These are phyloP conservation scores for Rhodotorula babjevae DNA, from an alignment of 768 basidiomycete genomes.

Conservation along the genomic window DNA sequence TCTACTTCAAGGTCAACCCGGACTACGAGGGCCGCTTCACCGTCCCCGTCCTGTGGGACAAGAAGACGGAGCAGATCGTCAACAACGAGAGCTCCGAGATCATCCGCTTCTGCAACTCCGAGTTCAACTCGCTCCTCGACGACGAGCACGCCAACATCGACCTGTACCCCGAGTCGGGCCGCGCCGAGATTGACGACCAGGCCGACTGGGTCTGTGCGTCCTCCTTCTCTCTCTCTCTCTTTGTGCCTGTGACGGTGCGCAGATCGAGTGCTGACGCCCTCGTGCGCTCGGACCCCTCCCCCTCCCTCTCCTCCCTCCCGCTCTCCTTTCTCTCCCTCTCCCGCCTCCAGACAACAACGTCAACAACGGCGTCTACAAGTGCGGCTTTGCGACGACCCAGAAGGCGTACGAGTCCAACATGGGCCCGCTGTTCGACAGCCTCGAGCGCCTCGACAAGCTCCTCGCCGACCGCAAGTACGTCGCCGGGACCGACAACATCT, in stretches of 20 bases:
- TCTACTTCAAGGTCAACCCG: slow-evolving; percentile 73
- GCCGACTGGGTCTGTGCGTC: slow-evolving; percentile 67
- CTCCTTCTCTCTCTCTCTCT: too few species aligned
- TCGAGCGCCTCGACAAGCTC: slow-evolving; percentile 75
- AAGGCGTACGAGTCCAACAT: slow-evolving; percentile 76
- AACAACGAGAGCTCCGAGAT: slow-evolving; percentile 87
- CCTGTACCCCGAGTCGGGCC: slow-evolving; percentile 69
- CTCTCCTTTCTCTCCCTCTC: neutral
- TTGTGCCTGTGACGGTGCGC: too few species aligned
- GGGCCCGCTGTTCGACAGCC: slow-evolving; percentile 64
- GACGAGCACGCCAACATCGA: slow-evolving; percentile 59
- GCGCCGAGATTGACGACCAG: slow-evolving; percentile 71
- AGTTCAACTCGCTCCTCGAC: slow-evolving; percentile 61
- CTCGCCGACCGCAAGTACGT: slow-evolving; percentile 70
- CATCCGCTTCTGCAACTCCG: slow-evolving; percentile 80
- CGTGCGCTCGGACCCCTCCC: neutral
- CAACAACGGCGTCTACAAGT: slow-evolving; percentile 49
- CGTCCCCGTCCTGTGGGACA: slow-evolving; percentile 90
- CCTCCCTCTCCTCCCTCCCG: too few species aligned
- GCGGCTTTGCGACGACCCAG: slow-evolving; percentile 79
- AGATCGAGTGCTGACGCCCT: too few species aligned
- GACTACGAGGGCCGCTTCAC: slow-evolving; percentile 61
- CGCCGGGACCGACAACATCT: slow-evolving; percentile 68
- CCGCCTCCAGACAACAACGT: slow-evolving; percentile 9
- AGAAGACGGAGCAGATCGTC: slow-evolving; percentile 68